These are phyloP conservation scores for Venturia oleaginea DNA, from an alignment of 2,329 filamentous ascomycete genomes.

Conservation along the genomic window DNA sequence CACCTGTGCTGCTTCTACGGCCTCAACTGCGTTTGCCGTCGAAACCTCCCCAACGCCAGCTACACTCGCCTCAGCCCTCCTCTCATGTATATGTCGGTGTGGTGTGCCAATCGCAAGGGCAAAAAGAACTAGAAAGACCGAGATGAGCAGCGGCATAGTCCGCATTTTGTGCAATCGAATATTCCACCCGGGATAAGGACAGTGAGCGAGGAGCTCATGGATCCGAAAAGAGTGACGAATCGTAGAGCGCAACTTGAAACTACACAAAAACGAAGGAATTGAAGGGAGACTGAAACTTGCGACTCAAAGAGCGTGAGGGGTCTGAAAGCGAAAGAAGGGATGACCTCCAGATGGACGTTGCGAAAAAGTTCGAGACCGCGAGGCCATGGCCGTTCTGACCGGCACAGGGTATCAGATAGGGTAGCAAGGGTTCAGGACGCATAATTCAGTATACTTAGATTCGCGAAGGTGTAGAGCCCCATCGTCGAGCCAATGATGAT, in stretches of 20 bases:
- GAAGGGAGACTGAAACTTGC: neutral
- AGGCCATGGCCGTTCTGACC: neutral
- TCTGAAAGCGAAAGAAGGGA: neutral
- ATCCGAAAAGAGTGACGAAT: neutral
- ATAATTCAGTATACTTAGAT: neutral
- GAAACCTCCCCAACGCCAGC: neutral
- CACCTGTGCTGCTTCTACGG: neutral
- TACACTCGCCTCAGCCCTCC: neutral
- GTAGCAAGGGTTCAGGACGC: neutral
- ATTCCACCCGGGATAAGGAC: neutral
- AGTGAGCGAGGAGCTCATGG: neutral
- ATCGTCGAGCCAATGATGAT: neutral
- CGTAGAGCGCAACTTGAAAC: neutral
- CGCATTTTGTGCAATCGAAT: neutral
- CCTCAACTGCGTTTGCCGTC: neutral
- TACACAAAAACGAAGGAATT: neutral
- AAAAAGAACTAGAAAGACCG: neutral
- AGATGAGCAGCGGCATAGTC: neutral
- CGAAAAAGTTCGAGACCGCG: neutral
- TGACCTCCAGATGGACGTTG: neutral
- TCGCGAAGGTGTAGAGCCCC: neutral
- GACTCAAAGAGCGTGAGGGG: neutral
- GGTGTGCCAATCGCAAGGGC: neutral
- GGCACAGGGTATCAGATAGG: neutral
- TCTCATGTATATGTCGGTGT: neutral